Base-by-base conservation (phyloP, 495 filamentous ascomycete genomes). In the Trichocladium uniseriatum region DNA sequence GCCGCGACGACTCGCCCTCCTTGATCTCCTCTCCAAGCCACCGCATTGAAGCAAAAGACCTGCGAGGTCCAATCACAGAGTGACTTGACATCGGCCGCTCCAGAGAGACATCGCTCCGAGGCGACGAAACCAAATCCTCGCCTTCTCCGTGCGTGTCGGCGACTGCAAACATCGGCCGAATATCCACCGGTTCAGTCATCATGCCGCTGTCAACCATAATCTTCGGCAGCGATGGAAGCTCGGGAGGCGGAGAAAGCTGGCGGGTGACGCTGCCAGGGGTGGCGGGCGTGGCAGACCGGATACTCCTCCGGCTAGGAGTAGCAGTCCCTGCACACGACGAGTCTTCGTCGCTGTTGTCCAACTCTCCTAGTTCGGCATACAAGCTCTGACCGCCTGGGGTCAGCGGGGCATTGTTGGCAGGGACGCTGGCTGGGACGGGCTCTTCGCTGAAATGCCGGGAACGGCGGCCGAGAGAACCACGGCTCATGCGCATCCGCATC, bases 321-420 rank as follows among this genome's bases (percentile, higher is more conserved):
- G 43, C 55, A 15, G 59, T 64, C 10, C 65, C 60, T 7, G 52
- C 48, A 42, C 59, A 66, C 24, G n/a, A n/a, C n/a, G 72, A 73
- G 46, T 85, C 85, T 43, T 82, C 81, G 45, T 83, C 81, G 36
- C 70, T 81, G 51, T 70, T 77, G 52, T 80, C 78, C 10, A 94
- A 68, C 47, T 89, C 83, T 16, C 81, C 88, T 38, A 98, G 76
- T 59, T 98, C 92, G 18, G 89, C 87, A 63, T 89, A 94, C 48
- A 98, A 69, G 60, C 84, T 96, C 68, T 95, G 69, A 16, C 76
- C 69, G 20, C 76, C 69, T 20, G 78, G 74, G 19, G 70, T 78
- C 19, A 67, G 73, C 45, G 68, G 60, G 37, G 59, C 68, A 56
- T 68, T 75, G 59, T 63, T 70, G 52, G 62, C 69, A 15, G 43